These are phyloP conservation scores for Penicillium sp. DNA, from an alignment of 2,329 filamentous ascomycete genomes.

Conservation along the genomic window DNA sequence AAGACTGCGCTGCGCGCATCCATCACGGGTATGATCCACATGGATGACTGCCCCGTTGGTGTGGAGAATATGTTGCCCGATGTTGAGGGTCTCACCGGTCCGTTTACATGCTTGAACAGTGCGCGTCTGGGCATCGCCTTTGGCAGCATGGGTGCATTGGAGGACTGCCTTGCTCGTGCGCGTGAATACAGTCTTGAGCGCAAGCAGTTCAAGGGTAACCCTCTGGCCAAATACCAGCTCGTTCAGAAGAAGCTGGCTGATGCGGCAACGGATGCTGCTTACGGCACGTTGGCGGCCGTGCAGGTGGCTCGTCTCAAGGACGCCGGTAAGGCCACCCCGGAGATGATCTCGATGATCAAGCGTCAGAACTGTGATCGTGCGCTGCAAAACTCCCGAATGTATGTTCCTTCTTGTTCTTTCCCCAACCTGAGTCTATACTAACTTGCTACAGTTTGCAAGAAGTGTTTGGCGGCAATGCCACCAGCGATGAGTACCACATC, in stretches of 20 bases:
- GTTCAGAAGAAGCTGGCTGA: slow-evolving; percentile 98
- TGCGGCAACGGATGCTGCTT: slow-evolving; percentile 85
- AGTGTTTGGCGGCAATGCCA: slow-evolving; percentile 96
- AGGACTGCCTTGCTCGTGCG: slow-evolving; percentile 82
- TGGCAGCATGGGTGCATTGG: slow-evolving; percentile 89
- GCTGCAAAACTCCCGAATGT: slow-evolving; percentile 71
- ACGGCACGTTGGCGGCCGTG: slow-evolving; percentile 82
- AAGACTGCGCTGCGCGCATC: slow-evolving; percentile 93
- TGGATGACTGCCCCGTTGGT: slow-evolving; percentile 86
- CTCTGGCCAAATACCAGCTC: slow-evolving; percentile 92
- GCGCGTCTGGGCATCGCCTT: slow-evolving; percentile 92
- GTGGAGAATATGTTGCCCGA: slow-evolving; percentile 92
- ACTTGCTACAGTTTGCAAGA: slow-evolving; percentile 70
- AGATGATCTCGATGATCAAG: slow-evolving; percentile 98
- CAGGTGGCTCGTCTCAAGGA: slow-evolving; percentile 95
- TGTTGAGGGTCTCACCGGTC: slow-evolving; percentile 81
- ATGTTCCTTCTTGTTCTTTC: slow-evolving; percentile 30
- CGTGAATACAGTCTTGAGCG: slow-evolving; percentile 87
- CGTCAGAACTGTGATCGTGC: slow-evolving; percentile 95
- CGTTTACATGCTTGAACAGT: slow-evolving; percentile 92
- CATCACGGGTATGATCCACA: slow-evolving; percentile 96
- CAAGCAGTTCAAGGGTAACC: slow-evolving; percentile 95
- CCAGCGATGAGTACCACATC: slow-evolving; percentile 95
- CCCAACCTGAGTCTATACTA: not conserved
- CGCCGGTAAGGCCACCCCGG: slow-evolving; percentile 79